Base-by-base conservation (phyloP, 2,329 filamentous ascomycete genomes). In the Neonectria punicea region DNA sequence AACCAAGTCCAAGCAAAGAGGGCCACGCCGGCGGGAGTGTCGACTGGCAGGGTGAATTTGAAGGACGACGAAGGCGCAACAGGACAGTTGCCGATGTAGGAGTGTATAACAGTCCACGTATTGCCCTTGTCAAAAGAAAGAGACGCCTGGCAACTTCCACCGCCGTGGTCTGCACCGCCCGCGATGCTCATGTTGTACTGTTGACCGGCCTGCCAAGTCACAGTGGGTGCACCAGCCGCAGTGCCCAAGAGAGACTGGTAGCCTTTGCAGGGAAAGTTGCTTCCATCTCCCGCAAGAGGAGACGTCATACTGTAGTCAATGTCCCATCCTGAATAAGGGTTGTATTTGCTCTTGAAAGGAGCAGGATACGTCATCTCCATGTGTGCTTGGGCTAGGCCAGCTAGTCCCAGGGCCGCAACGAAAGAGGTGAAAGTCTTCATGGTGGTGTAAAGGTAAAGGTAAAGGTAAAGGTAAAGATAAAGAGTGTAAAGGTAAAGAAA, bases 1-100 rank as follows among this genome's bases (percentile, higher is more conserved):
- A 92, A 90, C 90, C 90, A 93, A 28, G 88, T 89, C 93, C 93
- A 95, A 39, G 89, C 88, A 55, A 94, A 86, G 49, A 94, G 77
- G 62, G 88, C 90, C 36, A 89, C 86, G 79, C 79, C 82, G 66
- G 79, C 74, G n/a, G 88, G 87, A 1, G 88, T 87, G 68, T 90
- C 88, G 2, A 80, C 77, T 9, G 92, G 92, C 34, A 94, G 80
- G 32, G 83, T 87, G 78, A 94, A 94, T 70, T 85, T 79, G 78
- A 90, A 92, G 61, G 79, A 84, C 47, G 83, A 81, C 13, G 80
- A 79, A 58, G 77, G 77, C n/a, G 72, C 50, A 43, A 77, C 74
- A n/a, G 86, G 86, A 71, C 86, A 88, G 75, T 82, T 81, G 51
- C 87, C 86, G 71, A 87, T 79, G 73, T 84, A 86, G 69, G 85